Percentiles rank a stretch among this genome's conserved stretches.
phyloP scores from a whole-genome alignment of 805 yeast genomes.

The Ogataea ramenticola region DNA sequence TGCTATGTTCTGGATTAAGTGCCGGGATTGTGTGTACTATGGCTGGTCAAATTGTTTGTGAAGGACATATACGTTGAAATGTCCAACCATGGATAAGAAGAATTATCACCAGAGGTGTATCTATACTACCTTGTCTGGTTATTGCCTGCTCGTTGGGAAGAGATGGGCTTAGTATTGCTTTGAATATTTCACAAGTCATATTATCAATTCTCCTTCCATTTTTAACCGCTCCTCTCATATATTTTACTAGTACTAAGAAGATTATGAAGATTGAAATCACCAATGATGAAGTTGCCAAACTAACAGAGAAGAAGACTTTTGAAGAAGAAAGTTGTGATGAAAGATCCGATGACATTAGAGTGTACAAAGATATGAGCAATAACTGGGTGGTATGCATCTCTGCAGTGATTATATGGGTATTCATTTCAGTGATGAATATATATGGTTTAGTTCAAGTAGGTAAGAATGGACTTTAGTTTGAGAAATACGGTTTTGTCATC shows the following conservation, averaged over 20 bases:
- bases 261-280: constrained; percentile 51
- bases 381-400: constrained; percentile 47
- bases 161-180: constrained; percentile 57
- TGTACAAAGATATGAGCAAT: constrained; percentile 45
- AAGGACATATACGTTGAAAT: constrained; percentile 79
- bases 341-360: background rate
- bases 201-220: constrained; percentile 73
- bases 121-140: constrained; percentile 68
- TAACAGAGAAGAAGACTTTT: constrained; percentile 3
- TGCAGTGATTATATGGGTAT: constrained; percentile 54
- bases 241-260: constrained; percentile 59
- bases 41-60: constrained; percentile 84
- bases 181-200: constrained; percentile 75
- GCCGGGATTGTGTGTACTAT: constrained; percentile 88
- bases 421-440: constrained; percentile 58
- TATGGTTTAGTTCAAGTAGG: constrained; percentile 44
- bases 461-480: constrained; percentile 5
- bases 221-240: constrained; percentile 72
- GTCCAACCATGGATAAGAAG: constrained; percentile 76
- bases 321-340: background rate
- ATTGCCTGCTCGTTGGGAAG: constrained; percentile 63
- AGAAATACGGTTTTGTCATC: too few relatives aligned
- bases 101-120: constrained; percentile 59
- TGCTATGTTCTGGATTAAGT: constrained; percentile 70
- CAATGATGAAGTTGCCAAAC: constrained; percentile 1